Conservation (phyloP, 805 yeast genomes). For the Candida chilensis region DNA sequence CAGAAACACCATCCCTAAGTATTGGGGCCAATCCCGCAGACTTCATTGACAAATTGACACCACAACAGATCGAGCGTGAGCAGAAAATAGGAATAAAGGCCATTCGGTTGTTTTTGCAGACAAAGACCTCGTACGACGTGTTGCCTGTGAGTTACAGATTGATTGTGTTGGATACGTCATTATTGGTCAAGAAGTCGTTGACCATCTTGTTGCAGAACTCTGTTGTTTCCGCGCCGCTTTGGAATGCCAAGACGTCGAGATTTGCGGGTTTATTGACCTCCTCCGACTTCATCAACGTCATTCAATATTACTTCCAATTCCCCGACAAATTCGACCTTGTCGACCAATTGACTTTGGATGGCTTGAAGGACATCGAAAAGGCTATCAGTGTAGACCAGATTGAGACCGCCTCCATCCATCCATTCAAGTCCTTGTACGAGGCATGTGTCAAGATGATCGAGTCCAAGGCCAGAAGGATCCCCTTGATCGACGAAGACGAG, state of each 20-base stretch:
- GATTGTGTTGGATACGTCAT: constrained; percentile 86
- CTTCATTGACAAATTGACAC: too few species aligned
- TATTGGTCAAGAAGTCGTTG: constrained; percentile 82
- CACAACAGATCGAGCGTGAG: too few species aligned
- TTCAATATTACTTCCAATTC: constrained; percentile 84
- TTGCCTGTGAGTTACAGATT: constrained; percentile 90
- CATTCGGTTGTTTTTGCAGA: constrained; percentile 73
- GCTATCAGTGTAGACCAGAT: constrained; percentile 81
- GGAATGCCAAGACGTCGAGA: constrained; percentile 84
- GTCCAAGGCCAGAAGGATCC: constrained; percentile 86
- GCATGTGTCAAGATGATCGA: constrained; percentile 90
- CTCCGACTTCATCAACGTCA: constrained; percentile 88
- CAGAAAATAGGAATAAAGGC: constrained; percentile 75
- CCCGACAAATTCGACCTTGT: constrained; percentile 86
- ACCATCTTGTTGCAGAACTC: constrained; percentile 87
- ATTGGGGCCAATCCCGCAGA: too few species aligned
- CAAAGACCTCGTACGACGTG: constrained; percentile 94
- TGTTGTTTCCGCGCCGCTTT: constrained; percentile 92
- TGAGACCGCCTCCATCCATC: constrained; percentile 84
- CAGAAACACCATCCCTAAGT: too few species aligned
- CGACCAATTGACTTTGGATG: constrained; percentile 77
- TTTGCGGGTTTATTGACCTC: constrained; percentile 94
- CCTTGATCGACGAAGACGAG: constrained; percentile 90
- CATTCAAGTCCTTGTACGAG: constrained; percentile 80
- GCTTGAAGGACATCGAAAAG: constrained; percentile 76